Evolutionary conservation across 441 rosid species (phyloP), one percentile per base, ranked within the genome.

Genomic region (Breynia disticha): DNA sequence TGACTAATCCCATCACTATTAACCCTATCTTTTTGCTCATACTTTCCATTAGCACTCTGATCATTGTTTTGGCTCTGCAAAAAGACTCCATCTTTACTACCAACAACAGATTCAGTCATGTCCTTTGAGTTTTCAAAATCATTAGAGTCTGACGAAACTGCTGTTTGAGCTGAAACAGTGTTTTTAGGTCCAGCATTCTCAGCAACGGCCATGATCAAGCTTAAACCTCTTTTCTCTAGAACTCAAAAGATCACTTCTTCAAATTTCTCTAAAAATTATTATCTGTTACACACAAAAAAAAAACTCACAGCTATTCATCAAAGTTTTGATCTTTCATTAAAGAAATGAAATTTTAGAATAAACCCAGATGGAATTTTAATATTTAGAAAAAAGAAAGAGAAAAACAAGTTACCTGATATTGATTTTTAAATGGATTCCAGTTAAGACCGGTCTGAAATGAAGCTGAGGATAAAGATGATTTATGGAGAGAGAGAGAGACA

Each of bases 131-230:
- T 28, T 28, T 41, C 44, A 41, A 11, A 15, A 41, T 41, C 44
- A 15, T 6, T 6, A 0, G 44, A 41, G 6, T 7, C 44, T 15
- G 44, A 41, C 3, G 4, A 7, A 11, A 41, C 44, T 41, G 13
- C 44, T 28, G 35, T 28, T 3, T 28, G 35, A 28, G 35, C 35
- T 28, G 35, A 28, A 28, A 3, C 35, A 9, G 35, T 28, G 3
- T 5, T 28, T 28, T 28, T 28, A 9, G 35, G 35, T 9, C 35
- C 35, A 41, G 87, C 86, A 82, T 79, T 82, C 66, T 91, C 98
- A 56, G 83, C 83, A 41, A 91, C 89, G 57, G 89, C 98, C 98
- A 91, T 91, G 77, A 76, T 84, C 73, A 67, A 67, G 46, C 41
- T 9, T 0, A 17, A 14, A 61, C 11, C 7, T 15, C 21, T 54